Conservation (phyloP, 2,329 filamentous ascomycete species). For the Lizonia empirigonia region DNA sequence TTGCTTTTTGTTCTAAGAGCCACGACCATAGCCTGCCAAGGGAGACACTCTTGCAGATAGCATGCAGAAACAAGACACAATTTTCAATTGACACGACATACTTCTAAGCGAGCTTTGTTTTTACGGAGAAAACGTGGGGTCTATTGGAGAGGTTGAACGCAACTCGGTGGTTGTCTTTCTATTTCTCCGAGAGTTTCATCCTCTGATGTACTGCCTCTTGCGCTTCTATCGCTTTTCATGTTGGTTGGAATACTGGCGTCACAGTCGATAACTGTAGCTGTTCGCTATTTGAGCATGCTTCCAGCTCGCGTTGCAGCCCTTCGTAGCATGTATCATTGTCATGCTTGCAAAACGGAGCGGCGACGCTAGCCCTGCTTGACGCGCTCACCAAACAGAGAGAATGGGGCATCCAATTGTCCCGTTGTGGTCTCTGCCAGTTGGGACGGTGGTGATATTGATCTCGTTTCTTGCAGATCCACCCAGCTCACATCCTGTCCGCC, state of each 20-base stretch:
- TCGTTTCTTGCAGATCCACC: neutral
- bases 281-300: neutral
- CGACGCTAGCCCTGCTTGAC: neutral
- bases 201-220: neutral
- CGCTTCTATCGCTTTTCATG: neutral
- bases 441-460: neutral
- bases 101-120: too few species aligned
- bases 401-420: neutral
- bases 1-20: too few species aligned
- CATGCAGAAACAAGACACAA: too few species aligned
- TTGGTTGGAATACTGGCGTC: neutral
- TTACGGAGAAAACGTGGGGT: neutral
- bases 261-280: neutral
- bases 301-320: neutral
- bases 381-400: neutral
- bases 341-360: neutral
- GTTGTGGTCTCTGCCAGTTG: neutral
- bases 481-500: constrained; percentile 26
- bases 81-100: too few species aligned
- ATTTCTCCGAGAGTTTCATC: neutral
- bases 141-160: too few species aligned
- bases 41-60: too few species aligned
- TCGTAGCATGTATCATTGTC: neutral
- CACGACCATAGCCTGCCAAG: too few species aligned
- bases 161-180: neutral